Conservation (phyloP, 768 basidiomycete species). For the Coprinellus micaceus region DNA sequence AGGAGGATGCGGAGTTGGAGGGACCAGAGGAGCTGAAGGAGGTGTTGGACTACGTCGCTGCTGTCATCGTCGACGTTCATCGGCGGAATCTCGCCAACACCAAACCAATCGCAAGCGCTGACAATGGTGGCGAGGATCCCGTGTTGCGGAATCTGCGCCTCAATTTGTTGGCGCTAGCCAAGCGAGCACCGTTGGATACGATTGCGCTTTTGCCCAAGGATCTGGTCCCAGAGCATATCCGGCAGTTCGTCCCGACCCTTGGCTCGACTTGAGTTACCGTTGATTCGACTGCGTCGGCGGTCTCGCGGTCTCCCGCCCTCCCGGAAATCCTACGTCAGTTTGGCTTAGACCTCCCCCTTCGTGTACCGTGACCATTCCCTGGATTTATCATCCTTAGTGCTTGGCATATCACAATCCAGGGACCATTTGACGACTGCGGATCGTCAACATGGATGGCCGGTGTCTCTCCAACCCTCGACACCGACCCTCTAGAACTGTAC, state of each 20-base stretch:
- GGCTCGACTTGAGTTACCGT: too few species aligned
- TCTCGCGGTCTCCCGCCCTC: too few species aligned
- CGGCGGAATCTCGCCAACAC: slow-evolving; percentile 17
- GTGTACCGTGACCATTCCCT: too few species aligned
- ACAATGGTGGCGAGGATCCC: slow-evolving; percentile 39
- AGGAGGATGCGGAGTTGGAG: slow-evolving; percentile 31
- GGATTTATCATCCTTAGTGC: too few species aligned
- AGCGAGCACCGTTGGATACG: slow-evolving; percentile 71
- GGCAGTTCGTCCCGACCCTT: slow-evolving; percentile 58
- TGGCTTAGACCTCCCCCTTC: too few species aligned
- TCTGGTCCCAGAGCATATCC: slow-evolving; percentile 62
- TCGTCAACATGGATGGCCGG: too few species aligned
- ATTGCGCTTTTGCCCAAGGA: slow-evolving; percentile 62
- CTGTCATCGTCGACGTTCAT: slow-evolving; percentile 46
- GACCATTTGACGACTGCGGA: too few species aligned
- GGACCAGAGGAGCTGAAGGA: slow-evolving; percentile 48
- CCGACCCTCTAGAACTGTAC: too few species aligned
- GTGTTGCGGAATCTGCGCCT: slow-evolving; percentile 56
- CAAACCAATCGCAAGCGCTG: neutral
- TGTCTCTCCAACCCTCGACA: too few species aligned
- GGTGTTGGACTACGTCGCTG: slow-evolving; percentile 57
- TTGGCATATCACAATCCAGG: too few species aligned
- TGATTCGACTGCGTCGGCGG: too few species aligned
- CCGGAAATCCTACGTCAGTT: too few species aligned
- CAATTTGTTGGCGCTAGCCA: slow-evolving; percentile 73